These are phyloP conservation scores for Plasmodium fragile DNA, from an alignment of 169 alveolate species.

Conservation along the genomic window DNA sequence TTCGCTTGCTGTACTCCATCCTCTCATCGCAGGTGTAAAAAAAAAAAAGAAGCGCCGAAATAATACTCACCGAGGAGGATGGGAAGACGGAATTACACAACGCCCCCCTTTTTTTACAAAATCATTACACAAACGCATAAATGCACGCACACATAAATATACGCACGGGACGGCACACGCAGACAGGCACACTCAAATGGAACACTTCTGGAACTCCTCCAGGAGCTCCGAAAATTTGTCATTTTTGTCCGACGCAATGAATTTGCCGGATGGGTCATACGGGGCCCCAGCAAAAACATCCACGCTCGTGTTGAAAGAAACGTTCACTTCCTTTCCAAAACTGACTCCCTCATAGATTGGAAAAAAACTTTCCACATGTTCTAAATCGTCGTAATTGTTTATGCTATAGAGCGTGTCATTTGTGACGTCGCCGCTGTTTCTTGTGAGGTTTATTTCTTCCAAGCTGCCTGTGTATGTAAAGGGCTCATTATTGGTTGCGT, in stretches of 20 bases:
- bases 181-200: neutral
- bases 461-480: neutral
- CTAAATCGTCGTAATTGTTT: slow-evolving; percentile 12
- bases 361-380: neutral
- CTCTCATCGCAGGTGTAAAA: neutral
- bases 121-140: neutral
- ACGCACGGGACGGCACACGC: neutral
- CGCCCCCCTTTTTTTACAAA: neutral
- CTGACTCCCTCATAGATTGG: neutral
- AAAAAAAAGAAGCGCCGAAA: neutral
- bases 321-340: neutral
- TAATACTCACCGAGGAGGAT: neutral
- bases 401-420: neutral
- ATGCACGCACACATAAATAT: neutral
- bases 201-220: slow-evolving; percentile 65
- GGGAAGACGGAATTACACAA: neutral
- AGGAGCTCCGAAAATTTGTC: slow-evolving; percentile 70
- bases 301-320: neutral
- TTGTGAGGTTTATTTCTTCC: neutral
- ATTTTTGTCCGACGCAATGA: slow-evolving; percentile 64
- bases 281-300: neutral
- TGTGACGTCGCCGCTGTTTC: neutral
- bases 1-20: neutral
- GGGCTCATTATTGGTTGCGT: neutral
- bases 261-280: neutral